Conservation (phyloP, 192 early-diverging fungal genomes). For the Coemansia sp. region DNA sequence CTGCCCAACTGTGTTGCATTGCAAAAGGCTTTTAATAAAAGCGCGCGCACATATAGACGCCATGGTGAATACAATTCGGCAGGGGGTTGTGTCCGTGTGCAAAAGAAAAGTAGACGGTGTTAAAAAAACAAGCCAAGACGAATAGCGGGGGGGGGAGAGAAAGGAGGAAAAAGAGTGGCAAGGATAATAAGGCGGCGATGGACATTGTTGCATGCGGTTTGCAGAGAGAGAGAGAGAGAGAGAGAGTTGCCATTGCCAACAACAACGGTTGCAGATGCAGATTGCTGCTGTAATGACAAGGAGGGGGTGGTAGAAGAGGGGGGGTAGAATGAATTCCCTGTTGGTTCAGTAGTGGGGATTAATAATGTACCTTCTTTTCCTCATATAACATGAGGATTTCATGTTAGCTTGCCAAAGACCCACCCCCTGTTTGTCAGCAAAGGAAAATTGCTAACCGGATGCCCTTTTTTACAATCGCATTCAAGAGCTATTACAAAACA, state of each 20-base stretch:
- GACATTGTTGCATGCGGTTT: slow-evolving; percentile 38
- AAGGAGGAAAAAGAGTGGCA: slow-evolving; percentile 11
- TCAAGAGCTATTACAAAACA: slow-evolving; percentile 12
- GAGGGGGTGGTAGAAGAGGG: slow-evolving; percentile 2
- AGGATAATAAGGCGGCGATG: slow-evolving; percentile 38
- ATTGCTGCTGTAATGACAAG: slow-evolving; percentile 15
- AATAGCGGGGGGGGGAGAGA: slow-evolving; percentile 2
- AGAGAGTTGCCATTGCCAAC: slow-evolving; percentile 20
- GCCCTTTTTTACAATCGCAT: background rate
- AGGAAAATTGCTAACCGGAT: slow-evolving; percentile 1
- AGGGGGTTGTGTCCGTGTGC: slow-evolving; percentile 4
- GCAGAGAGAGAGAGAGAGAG: slow-evolving; percentile 17
- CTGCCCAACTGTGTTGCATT: slow-evolving; percentile 1
- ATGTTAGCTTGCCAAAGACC: background rate
- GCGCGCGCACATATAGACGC: slow-evolving; percentile 17
- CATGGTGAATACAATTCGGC: slow-evolving; percentile 7
- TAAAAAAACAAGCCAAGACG: slow-evolving; percentile 5
- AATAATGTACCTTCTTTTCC: slow-evolving; percentile 1
- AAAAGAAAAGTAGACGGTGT: slow-evolving; percentile 6
- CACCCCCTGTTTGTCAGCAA: slow-evolving; percentile 6
- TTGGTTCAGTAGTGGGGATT: background rate
- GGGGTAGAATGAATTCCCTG: slow-evolving; percentile 6
- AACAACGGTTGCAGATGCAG: slow-evolving; percentile 16
- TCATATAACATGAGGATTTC: background rate
- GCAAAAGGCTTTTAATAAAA: slow-evolving; percentile 23